Base-by-base conservation (phyloP, 1,284 basidiomycete species). In the Ustilago cynodontis region DNA sequence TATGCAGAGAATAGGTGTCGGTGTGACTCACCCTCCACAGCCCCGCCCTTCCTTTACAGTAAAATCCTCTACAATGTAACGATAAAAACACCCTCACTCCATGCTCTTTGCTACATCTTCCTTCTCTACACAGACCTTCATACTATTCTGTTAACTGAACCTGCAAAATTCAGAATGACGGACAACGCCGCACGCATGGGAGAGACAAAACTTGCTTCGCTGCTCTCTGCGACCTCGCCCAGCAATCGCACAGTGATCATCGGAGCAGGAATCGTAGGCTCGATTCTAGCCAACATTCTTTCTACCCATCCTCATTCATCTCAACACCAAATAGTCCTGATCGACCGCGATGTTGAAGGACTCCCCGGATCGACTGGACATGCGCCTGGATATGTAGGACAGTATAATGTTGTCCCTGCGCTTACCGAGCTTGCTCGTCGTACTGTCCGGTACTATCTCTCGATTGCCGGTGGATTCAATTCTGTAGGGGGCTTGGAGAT, bases 331-430 rank as follows among this genome's bases (percentile, higher is more conserved):
- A 45, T 64, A n/a, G 20, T 53, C 14, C 63, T 65, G 35, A 52
- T 65, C 50, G 63, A 65, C 24, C 55, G 63, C 2, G 33, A 50
- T 7, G 39, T 65, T n/a, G 11, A 16, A 8, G 41, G 29, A 8
- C 50, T 65, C 1, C 56, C 63, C 7, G 63, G 63, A 0, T 52
- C 47, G 10, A 65, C 63, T 2, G 63, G 56, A 16, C 63, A 65
- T 26, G 63, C 63, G 10, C 63, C 63, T 6, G 63, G 63, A 26
- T 65, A 65, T 18, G 63, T 65, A 28, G 63, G 63, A 13, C 55
- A 58, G n/a, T 65, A 35, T 26, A 65, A 65, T 41, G 9, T 31
- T n/a, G 16, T 65, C 5, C 55, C 63, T 20, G 49, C 29, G 3
- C 56, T 65, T 11, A 59, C 63, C n/a, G 26, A 29, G 16, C 63